phyloP scores from a whole-genome alignment of 2,329 filamentous ascomycete species.

The Fusarium mexicanum region DNA sequence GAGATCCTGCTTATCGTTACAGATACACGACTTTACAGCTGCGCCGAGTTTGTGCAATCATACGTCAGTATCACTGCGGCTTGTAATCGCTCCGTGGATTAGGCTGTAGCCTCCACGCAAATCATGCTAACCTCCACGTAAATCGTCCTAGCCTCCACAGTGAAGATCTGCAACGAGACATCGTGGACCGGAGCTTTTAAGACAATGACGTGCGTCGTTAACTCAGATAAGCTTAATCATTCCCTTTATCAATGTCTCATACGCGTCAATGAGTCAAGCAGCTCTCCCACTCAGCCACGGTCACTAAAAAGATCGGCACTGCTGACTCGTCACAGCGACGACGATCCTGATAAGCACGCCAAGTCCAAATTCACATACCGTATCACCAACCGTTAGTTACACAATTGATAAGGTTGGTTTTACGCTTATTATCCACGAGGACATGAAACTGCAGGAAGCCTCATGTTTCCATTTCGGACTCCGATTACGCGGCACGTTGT shows the following conservation, averaged over 20 bases:
- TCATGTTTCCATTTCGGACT: conserved; percentile 13
- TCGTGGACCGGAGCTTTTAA: neutral
- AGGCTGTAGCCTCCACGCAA: neutral
- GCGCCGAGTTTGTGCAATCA: neutral
- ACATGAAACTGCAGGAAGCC: conserved; percentile 27
- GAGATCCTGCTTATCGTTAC: neutral
- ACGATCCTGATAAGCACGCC: conserved; percentile 31
- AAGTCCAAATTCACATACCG: neutral
- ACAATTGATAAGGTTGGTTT: conserved; percentile 38
- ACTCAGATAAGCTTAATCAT: conserved; percentile 33
- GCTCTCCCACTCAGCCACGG: conserved; percentile 10
- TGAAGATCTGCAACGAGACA: neutral
- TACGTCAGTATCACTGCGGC: neutral
- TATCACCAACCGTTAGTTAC: conserved; percentile 8
- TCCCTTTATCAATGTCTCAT: conserved; percentile 29
- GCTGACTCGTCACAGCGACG: conserved; percentile 17
- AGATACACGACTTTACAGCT: neutral
- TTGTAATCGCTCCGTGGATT: neutral
- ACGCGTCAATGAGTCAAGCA: conserved; percentile 29
- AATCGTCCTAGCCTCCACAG: neutral
- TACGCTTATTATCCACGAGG: conserved; percentile 23
- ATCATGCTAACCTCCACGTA: neutral
- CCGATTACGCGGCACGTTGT: conserved; percentile 37
- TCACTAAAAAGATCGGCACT: conserved; percentile 16
- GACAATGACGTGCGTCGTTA: neutral